Percentiles rank a stretch among this genome's conserved stretches.
Evolutionary conservation across 2,329 filamentous ascomycete genomes (phyloP).

Genomic region (Colletotrichum noveboracense): DNA sequence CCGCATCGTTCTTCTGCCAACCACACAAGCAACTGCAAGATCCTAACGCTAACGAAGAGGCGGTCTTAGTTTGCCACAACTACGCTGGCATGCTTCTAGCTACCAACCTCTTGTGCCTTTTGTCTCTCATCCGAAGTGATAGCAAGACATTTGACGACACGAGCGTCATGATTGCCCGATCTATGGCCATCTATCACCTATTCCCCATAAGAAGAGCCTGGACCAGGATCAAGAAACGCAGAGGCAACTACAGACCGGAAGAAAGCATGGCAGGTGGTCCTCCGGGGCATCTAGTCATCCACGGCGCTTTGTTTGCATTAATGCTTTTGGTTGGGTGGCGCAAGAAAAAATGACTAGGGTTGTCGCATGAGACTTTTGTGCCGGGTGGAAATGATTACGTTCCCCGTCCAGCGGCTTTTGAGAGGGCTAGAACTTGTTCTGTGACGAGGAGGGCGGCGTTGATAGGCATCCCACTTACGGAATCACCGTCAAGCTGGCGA

Average conservation of each 20-base stretch:
- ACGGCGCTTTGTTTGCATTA: neutral
- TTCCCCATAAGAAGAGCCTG: constrained; percentile 1
- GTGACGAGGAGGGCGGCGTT: neutral
- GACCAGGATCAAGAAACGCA: neutral
- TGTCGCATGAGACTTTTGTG: neutral
- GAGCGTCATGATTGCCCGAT: neutral
- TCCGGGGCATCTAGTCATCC: neutral
- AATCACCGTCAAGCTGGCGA: neutral
- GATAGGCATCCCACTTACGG: neutral
- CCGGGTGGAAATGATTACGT: neutral
- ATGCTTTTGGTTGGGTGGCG: neutral
- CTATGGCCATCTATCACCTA: neutral
- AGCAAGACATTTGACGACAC: neutral
- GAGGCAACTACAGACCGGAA: neutral
- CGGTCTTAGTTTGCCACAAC: neutral
- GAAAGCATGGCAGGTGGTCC: neutral
- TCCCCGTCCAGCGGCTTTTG: neutral
- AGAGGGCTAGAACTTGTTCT: neutral
- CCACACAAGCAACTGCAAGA: neutral
- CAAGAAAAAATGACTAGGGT: neutral
- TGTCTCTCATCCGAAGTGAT: neutral
- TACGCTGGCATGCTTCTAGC: constrained; percentile 7
- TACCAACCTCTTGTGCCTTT: neutral
- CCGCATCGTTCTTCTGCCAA: neutral
- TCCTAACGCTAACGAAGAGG: neutral